phyloP scores from a whole-genome alignment of 139 green algal species.

The Nannochloris sp. region DNA sequence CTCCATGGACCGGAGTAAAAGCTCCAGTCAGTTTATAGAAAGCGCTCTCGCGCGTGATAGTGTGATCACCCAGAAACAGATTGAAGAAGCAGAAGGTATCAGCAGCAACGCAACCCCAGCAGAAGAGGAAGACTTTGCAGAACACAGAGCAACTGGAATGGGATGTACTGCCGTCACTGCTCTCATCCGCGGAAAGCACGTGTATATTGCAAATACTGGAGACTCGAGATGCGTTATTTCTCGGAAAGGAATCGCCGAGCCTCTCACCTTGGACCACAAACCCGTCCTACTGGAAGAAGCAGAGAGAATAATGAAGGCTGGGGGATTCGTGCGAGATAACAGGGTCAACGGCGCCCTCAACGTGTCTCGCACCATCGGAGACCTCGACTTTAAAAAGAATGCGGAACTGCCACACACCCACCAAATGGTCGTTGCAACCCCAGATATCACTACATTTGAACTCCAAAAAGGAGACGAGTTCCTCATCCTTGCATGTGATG shows the following conservation, averaged over 20 bases:
- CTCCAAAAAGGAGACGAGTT: slow-evolving; percentile 68
- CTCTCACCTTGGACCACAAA: slow-evolving; percentile 76
- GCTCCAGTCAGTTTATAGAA: too few species aligned
- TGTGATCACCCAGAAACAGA: too few species aligned
- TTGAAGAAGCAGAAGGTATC: not conserved
- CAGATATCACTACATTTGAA: slow-evolving; percentile 45
- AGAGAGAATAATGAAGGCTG: slow-evolving; percentile 69
- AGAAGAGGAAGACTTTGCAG: slow-evolving; percentile 10
- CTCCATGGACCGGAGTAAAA: too few species aligned
- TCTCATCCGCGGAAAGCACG: slow-evolving; percentile 10
- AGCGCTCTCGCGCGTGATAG: too few species aligned
- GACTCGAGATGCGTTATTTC: slow-evolving; percentile 76
- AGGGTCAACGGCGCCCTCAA: slow-evolving; percentile 92
- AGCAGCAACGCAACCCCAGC: not conserved
- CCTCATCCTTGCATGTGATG: slow-evolving; percentile 82
- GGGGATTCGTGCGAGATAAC: slow-evolving; percentile 51
- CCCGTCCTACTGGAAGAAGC: slow-evolving; percentile 65
- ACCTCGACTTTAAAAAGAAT: slow-evolving; percentile 92
- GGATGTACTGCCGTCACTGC: slow-evolving; percentile 26
- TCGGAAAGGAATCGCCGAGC: slow-evolving; percentile 40
- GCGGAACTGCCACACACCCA: slow-evolving; percentile 15
- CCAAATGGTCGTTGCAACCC: slow-evolving; percentile 65
- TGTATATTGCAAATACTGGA: slow-evolving; percentile 43
- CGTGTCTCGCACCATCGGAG: slow-evolving; percentile 86
- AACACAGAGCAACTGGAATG: slow-evolving; percentile 17